Conservation (phyloP, 2,329 filamentous ascomycete genomes). For the Penicillium sp. region DNA sequence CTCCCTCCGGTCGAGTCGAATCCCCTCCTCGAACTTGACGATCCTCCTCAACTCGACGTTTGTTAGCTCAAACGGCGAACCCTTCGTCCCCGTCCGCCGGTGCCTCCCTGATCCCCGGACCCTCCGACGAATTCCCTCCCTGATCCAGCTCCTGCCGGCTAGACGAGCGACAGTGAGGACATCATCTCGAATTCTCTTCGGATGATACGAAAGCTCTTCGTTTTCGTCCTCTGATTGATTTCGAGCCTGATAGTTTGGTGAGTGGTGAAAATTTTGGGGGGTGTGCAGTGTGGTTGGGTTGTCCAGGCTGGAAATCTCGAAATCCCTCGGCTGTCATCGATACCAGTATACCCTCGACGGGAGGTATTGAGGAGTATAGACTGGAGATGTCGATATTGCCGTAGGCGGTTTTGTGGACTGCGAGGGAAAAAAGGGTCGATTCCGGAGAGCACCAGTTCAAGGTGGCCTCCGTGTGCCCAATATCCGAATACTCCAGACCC, state of each 20-base stretch:
- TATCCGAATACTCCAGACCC: background rate
- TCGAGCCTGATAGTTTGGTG: slow-evolving; percentile 18
- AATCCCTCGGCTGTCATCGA: slow-evolving; percentile 2
- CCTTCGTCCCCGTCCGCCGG: slow-evolving; percentile 28
- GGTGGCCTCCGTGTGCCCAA: background rate
- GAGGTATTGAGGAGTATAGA: background rate
- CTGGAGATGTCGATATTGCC: background rate
- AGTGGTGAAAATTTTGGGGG: slow-evolving; percentile 9
- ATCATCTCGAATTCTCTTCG: slow-evolving; percentile 20
- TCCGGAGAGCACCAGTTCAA: background rate
- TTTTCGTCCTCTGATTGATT: slow-evolving; percentile 18
- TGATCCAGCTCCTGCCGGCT: slow-evolving; percentile 40
- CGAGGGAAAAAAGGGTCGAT: background rate
- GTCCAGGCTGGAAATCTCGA: slow-evolving; percentile 8
- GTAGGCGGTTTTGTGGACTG: background rate
- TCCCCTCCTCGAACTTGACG: slow-evolving; percentile 39
- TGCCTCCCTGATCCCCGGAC: slow-evolving; percentile 31
- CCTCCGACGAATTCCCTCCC: slow-evolving; percentile 32
- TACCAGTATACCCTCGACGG: background rate
- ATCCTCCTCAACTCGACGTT: slow-evolving; percentile 35
- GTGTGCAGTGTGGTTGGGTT: slow-evolving; percentile 6
- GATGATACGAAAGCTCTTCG: slow-evolving; percentile 16
- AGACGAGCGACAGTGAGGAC: slow-evolving; percentile 37
- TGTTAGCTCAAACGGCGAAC: slow-evolving; percentile 41
- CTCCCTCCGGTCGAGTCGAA: slow-evolving; percentile 40